Percentiles rank a stretch among this genome's conserved stretches.
These are phyloP conservation scores for Periconia digitata DNA, from an alignment of 2,329 filamentous ascomycete genomes.

Conservation along the genomic window DNA sequence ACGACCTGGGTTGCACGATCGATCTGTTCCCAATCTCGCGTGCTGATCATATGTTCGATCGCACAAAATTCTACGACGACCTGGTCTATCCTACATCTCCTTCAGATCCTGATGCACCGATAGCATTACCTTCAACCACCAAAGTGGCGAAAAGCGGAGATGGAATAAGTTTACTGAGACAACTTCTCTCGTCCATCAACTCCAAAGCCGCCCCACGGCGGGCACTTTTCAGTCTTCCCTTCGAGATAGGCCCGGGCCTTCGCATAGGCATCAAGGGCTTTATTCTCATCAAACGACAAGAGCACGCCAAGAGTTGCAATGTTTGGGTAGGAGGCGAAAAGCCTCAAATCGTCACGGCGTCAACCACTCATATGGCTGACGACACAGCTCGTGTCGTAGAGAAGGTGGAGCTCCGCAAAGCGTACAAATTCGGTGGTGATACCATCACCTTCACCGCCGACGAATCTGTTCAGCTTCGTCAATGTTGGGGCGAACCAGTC, in stretches of 20 bases:
- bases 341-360: conserved; percentile 74
- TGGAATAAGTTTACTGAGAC: conserved; percentile 76
- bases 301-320: conserved; percentile 78
- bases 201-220: conserved; percentile 86
- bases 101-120: conserved; percentile 67
- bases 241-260: conserved; percentile 83
- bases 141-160: conserved; percentile 69
- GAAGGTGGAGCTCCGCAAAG: conserved; percentile 81
- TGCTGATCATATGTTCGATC: conserved; percentile 72
- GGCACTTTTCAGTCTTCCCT: conserved; percentile 80
- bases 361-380: conserved; percentile 74
- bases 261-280: conserved; percentile 92
- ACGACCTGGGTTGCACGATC: conserved; percentile 88
- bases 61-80: conserved; percentile 89
- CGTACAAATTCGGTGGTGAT: conserved; percentile 93
- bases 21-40: conserved; percentile 88
- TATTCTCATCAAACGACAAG: conserved; percentile 82
- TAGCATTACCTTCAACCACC: conserved; percentile 55
- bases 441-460: conserved; percentile 84
- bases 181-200: conserved; percentile 83
- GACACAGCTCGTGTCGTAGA: conserved; percentile 77
- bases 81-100: conserved; percentile 79
- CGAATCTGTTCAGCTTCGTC: conserved; percentile 74
- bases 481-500: conserved; percentile 74
- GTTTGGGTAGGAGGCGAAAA: conserved; percentile 87